Conservation (phyloP, 805 yeast species). For the Middelhovenomyces tepae region DNA sequence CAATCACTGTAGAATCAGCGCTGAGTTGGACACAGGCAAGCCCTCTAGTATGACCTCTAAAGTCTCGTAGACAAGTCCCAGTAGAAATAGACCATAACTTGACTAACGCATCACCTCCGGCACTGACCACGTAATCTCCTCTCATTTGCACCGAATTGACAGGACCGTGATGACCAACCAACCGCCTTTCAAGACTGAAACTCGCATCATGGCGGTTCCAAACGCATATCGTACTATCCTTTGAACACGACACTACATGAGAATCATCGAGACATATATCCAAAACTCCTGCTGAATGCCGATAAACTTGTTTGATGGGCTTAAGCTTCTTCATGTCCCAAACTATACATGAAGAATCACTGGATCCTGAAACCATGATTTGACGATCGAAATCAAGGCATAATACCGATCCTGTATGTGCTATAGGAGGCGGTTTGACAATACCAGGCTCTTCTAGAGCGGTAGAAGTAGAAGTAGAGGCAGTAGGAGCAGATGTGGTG, state of each 20-base stretch:
- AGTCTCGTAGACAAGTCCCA: constrained; percentile 57
- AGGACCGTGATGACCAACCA: constrained; percentile 27
- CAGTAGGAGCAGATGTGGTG: background rate
- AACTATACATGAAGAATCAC: constrained; percentile 26
- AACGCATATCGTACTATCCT: constrained; percentile 25
- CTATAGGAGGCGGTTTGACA: constrained; percentile 2
- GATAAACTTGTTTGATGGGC: constrained; percentile 19
- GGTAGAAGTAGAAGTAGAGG: constrained; percentile 1
- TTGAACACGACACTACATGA: constrained; percentile 27
- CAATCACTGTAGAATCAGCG: constrained; percentile 55
- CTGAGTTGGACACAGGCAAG: constrained; percentile 78
- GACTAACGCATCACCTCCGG: constrained; percentile 64
- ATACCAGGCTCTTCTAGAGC: constrained; percentile 1
- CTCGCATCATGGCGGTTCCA: constrained; percentile 20
- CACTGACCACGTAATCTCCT: constrained; percentile 23
- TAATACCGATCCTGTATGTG: constrained; percentile 27
- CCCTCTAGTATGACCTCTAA: constrained; percentile 75
- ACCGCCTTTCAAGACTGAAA: constrained; percentile 12
- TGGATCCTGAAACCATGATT: constrained; percentile 27
- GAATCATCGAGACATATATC: constrained; percentile 21
- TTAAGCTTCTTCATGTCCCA: constrained; percentile 21
- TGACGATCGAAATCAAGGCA: constrained; percentile 23
- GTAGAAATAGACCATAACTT: constrained; percentile 74
- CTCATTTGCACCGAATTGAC: constrained; percentile 27
- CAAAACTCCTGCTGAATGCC: constrained; percentile 24